A percentile compares a stretch with the other conserved stretches of the same genome.
phyloP scores from a whole-genome alignment of 23 red algal species.

The Gracilaria caudata region DNA sequence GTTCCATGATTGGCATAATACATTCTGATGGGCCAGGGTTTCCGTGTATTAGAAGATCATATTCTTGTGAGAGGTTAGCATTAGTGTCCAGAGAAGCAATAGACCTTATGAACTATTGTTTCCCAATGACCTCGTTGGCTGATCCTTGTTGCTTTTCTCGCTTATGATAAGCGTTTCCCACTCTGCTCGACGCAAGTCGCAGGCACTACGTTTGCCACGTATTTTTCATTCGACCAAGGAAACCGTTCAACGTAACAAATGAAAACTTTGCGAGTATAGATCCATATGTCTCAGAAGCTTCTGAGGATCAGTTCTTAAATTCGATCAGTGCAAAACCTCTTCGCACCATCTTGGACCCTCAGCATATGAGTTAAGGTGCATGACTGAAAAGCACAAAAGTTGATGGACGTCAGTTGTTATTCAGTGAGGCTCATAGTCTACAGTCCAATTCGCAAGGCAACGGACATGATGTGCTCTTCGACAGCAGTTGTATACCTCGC shows the following conservation, averaged over 20 bases:
- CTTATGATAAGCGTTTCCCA: too few species aligned
- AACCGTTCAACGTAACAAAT: not conserved
- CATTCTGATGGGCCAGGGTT: not conserved
- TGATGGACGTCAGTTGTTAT: constrained; percentile 11
- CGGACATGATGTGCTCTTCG: constrained; percentile 34
- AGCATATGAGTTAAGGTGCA: not conserved
- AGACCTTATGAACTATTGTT: not conserved
- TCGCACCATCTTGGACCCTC: not conserved
- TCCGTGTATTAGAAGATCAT: not conserved
- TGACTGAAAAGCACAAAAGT: not conserved
- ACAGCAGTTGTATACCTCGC: constrained; percentile 35
- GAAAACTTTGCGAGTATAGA: not conserved
- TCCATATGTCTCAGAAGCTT: not conserved
- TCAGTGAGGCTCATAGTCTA: constrained; percentile 1
- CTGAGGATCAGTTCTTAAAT: not conserved
- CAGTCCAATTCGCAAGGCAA: constrained; percentile 5
- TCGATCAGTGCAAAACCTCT: not conserved
- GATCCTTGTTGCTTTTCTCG: not conserved
- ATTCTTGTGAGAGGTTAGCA: not conserved
- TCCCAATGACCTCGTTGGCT: not conserved
- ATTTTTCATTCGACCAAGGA: not conserved
- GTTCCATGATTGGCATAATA: not conserved
- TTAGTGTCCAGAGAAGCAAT: not conserved
- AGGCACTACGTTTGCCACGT: not conserved
- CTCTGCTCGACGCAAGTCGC: not conserved